A percentile compares a stretch with the other conserved stretches of the same genome.
These are phyloP conservation scores for Gonapodya prolifera DNA, from an alignment of 192 early-diverging fungal genomes.

Conservation along the genomic window DNA sequence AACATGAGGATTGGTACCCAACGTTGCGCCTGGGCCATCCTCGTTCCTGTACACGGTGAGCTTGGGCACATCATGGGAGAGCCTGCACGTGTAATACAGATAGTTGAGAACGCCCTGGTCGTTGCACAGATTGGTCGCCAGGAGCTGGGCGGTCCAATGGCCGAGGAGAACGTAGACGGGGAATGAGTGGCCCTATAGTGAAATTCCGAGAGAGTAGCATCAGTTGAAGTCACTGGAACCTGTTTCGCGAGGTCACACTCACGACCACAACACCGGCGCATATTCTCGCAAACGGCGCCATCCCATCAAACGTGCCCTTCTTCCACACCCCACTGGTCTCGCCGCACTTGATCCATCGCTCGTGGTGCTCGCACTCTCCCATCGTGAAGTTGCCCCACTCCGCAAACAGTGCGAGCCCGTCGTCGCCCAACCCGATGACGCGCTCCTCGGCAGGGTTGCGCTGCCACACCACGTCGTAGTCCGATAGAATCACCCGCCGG, in stretches of 20 bases:
- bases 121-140: background rate
- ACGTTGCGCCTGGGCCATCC: background rate
- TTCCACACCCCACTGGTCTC: background rate
- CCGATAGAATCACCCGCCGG: background rate
- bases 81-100: constrained; percentile 4
- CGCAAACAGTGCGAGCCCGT: background rate
- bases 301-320: background rate
- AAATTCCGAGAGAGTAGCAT: background rate
- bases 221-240: too few relatives aligned
- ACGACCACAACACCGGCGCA: background rate
- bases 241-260: background rate
- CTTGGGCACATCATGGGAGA: background rate
- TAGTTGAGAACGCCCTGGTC: constrained; percentile 5
- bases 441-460: background rate
- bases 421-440: background rate
- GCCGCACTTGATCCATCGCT: background rate
- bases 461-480: constrained; percentile 5
- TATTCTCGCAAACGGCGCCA: background rate
- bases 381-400: constrained; percentile 1
- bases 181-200: background rate
- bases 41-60: background rate
- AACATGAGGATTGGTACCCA: background rate
- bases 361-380: background rate
- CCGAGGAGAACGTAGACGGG: background rate
- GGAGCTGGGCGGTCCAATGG: background rate